A percentile compares a stretch with the other conserved stretches of the same genome.
These are phyloP conservation scores for Carex pumila DNA, from an alignment of 176 grass and related monocot species.

Conservation along the genomic window DNA sequence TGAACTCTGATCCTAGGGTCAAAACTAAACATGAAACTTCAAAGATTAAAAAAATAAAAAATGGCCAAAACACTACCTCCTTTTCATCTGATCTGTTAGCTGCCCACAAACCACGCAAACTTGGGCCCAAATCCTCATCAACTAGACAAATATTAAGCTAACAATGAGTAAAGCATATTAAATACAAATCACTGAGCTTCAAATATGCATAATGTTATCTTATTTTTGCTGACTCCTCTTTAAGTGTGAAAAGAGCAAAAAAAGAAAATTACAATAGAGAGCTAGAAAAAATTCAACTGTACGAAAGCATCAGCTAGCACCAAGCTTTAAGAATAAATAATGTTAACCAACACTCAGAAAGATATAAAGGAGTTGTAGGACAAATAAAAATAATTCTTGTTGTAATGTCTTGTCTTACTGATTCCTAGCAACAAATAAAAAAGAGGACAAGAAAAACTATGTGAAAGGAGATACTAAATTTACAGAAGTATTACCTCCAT, in stretches of 20 bases:
- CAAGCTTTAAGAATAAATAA: neutral
- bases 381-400: too few species aligned
- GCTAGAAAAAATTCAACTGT: neutral
- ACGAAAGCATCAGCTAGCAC: neutral
- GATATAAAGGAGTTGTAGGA: neutral
- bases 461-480: neutral
- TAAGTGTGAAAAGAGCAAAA: neutral
- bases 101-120: constrained; percentile 78
- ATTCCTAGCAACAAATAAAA: constrained; percentile 1
- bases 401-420: neutral
- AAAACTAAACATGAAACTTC: neutral
- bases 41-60: neutral
- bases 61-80: constrained; percentile 42
- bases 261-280: neutral
- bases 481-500: constrained; percentile 31
- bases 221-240: neutral
- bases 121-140: constrained; percentile 57
- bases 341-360: neutral
- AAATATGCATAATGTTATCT: neutral
- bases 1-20: neutral
- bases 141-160: constrained; percentile 29
- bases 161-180: constrained; percentile 18
- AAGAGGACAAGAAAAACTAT: neutral
- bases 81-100: constrained; percentile 95
- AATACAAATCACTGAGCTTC: neutral